phyloP scores from a whole-genome alignment of 805 yeast species.

The Pichia pseudocactophila region DNA sequence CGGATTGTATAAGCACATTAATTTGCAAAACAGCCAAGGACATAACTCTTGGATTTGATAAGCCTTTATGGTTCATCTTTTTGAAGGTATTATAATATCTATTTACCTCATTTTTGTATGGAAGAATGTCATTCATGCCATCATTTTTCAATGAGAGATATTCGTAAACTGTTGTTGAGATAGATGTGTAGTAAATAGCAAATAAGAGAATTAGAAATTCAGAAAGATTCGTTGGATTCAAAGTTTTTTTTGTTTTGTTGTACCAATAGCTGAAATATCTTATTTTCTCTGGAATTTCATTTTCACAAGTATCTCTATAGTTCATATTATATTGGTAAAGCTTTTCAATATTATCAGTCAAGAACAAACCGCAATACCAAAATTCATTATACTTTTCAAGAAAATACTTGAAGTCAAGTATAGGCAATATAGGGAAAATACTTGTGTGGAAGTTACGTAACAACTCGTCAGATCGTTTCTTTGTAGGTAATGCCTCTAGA shows the following conservation, averaged over 20 bases:
- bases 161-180: conserved; percentile 13
- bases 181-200: conserved; percentile 16
- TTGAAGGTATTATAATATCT: conserved; percentile 15
- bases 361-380: conserved; percentile 33
- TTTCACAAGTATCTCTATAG: conserved; percentile 5
- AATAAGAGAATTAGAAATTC: conserved; percentile 18
- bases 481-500: conserved; percentile 32
- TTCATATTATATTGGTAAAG: conserved; percentile 13
- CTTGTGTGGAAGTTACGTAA: conserved; percentile 39
- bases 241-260: conserved; percentile 25
- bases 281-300: conserved; percentile 13
- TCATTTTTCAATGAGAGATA: conserved; percentile 8
- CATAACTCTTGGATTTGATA: conserved; percentile 20
- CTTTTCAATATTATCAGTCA: conserved; percentile 16
- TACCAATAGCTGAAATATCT: conserved; percentile 36
- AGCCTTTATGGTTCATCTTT: conserved; percentile 12
- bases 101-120: conserved; percentile 15
- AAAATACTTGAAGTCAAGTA: conserved; percentile 40
- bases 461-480: conserved; percentile 40
- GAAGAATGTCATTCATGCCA: conserved; percentile 8
- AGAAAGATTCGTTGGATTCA: conserved; percentile 14
- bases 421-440: conserved; percentile 48
- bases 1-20: conserved; percentile 19
- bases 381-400: conserved; percentile 32
- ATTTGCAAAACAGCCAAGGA: conserved; percentile 17